Evolutionary conservation across 352 stramenopile genomes (phyloP).

Genomic region (Phytopythium helicoides): DNA sequence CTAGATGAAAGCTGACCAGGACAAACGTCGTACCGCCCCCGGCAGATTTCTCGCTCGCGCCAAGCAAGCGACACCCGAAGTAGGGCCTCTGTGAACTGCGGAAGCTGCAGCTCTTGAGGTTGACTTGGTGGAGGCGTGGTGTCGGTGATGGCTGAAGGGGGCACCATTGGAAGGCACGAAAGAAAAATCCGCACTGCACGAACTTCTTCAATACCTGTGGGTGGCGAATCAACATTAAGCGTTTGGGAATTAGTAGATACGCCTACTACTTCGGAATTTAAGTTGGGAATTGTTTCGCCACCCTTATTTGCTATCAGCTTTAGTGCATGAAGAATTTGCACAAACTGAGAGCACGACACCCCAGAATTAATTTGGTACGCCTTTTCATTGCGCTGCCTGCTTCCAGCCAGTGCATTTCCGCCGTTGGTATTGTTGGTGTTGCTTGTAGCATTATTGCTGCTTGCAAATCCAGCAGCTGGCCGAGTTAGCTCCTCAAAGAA

Average conservation of each 20-base stretch:
- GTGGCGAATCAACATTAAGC: too few species aligned
- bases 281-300: too few species aligned
- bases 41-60: slow-evolving; percentile 48
- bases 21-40: slow-evolving; percentile 53
- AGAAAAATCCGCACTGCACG: slow-evolving; percentile 58
- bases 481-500: slow-evolving; percentile 44
- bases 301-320: slow-evolving; percentile 19
- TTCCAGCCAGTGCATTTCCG: background rate
- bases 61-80: slow-evolving; percentile 43
- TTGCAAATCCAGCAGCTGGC: background rate
- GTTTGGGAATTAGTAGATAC: too few species aligned
- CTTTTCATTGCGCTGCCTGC: slow-evolving; percentile 2
- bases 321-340: slow-evolving; percentile 23
- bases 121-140: too few species aligned
- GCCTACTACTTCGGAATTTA: too few species aligned
- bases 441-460: too few species aligned
- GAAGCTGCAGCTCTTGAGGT: slow-evolving; percentile 30
- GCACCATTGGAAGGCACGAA: slow-evolving; percentile 43
- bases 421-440: slow-evolving; percentile 10
- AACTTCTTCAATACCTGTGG: slow-evolving; percentile 38
- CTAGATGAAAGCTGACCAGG: slow-evolving; percentile 43
- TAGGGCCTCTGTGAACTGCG: slow-evolving; percentile 54
- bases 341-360: slow-evolving; percentile 30
- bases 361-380: background rate
- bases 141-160: too few species aligned